Evolutionary conservation across 805 yeast genomes (phyloP).

Genomic region (Ogataea naganishii): DNA sequence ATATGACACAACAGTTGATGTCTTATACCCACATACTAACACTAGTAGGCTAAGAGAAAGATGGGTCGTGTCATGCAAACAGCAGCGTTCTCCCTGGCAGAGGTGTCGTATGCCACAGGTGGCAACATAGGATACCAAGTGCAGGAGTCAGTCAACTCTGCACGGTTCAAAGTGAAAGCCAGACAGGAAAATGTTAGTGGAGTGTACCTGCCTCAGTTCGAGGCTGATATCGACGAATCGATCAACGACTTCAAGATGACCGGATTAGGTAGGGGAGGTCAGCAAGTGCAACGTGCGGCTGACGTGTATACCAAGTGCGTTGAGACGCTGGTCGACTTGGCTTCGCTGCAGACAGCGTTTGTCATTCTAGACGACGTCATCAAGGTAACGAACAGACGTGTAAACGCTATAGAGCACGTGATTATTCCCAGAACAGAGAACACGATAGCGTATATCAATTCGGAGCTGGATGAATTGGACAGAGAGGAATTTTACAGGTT

Average conservation of each 20-base stretch:
- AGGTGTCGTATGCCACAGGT: conserved; percentile 95
- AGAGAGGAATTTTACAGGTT: conserved; percentile 96
- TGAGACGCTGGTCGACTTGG: conserved; percentile 93
- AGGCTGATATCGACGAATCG: conserved; percentile 70
- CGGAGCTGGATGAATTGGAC: conserved; percentile 94
- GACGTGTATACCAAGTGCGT: conserved; percentile 90
- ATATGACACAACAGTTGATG: conserved; percentile 3
- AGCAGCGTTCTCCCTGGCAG: conserved; percentile 95
- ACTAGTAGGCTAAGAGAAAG: conserved; percentile 63
- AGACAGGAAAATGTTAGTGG: conserved; percentile 96
- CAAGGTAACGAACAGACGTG: conserved; percentile 96
- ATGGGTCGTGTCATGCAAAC: conserved; percentile 99
- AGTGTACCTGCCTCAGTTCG: conserved; percentile 89
- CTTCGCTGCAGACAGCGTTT: conserved; percentile 94
- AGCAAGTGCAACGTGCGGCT: conserved; percentile 92
- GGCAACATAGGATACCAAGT: conserved; percentile 94
- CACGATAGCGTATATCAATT: conserved; percentile 83
- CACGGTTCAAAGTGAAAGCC: conserved; percentile 85
- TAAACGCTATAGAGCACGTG: conserved; percentile 96
- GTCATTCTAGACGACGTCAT: conserved; percentile 95
- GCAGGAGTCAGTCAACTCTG: conserved; percentile 85
- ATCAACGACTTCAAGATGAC: conserved; percentile 94
- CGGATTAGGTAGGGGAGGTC: conserved; percentile 98
- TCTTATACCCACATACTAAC: background rate
- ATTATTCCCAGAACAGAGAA: conserved; percentile 97